These are phyloP conservation scores for Fusarium albidum DNA, from an alignment of 2,329 filamentous ascomycete genomes.

Conservation along the genomic window DNA sequence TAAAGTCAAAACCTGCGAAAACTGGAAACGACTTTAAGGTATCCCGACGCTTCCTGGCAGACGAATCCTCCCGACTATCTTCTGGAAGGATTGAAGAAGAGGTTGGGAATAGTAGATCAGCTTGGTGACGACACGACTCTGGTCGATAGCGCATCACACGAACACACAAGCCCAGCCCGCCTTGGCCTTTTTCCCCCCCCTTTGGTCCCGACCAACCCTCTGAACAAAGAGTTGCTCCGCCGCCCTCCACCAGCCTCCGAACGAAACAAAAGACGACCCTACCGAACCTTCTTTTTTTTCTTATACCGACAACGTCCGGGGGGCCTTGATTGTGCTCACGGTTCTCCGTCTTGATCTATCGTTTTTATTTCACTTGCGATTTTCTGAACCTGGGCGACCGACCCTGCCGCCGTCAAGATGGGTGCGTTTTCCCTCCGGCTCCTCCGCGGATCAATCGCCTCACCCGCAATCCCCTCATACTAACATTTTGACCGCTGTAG, in stretches of 20 bases:
- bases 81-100: constrained; percentile 7
- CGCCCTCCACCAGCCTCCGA: not conserved
- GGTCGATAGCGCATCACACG: constrained; percentile 29
- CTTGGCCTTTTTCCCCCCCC: constrained; percentile 24
- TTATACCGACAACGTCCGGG: constrained; percentile 10
- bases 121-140: constrained; percentile 36
- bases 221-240: not conserved
- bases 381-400: not conserved
- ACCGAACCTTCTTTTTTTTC: not conserved
- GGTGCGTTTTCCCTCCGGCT: constrained; percentile 39
- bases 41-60: not conserved
- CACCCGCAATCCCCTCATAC: constrained; percentile 19
- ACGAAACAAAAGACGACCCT: not conserved
- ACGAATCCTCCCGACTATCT: constrained; percentile 8
- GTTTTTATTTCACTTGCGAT: constrained; percentile 16
- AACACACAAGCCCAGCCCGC: constrained; percentile 32
- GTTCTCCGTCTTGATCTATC: constrained; percentile 15
- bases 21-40: not conserved
- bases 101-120: constrained; percentile 24
- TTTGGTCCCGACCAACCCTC: constrained; percentile 1
- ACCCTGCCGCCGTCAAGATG: constrained; percentile 44
- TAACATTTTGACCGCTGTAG: constrained; percentile 22
- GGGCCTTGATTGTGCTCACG: not conserved
- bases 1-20: not conserved
- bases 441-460: constrained; percentile 40